Base-by-base conservation (phyloP, 192 early-diverging fungal species). In the Mortierella alpina region DNA sequence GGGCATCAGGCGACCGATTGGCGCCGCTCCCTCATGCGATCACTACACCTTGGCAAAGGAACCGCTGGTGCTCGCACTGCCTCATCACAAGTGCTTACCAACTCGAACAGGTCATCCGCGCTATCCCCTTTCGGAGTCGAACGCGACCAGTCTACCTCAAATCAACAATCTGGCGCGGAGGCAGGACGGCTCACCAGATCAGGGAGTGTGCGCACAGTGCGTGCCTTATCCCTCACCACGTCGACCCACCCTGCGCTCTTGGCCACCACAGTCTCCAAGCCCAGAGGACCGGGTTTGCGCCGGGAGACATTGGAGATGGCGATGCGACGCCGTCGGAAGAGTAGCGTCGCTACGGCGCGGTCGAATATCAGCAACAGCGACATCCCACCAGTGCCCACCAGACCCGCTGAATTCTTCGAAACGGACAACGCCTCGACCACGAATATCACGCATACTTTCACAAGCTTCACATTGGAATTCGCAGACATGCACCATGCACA, bases 271-370 rank as follows among this genome's bases (percentile, higher is more conserved):
- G 52, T 72, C 4, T 14, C 77, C 40, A 68, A 68, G 41, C 66
- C 60, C 10, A 55, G 64, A 23, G n/a, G 31, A 5, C 65, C 65
- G 8, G 70, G 64, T 17, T 39, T 72, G 14, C 69, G 77, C 8
- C 77, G 77, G 1, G 77, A 80, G 55, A 80, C 77, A 7, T 44
- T 80, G 2, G 77, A 80, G 51, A 80, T 80, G 77, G 77, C 77
- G 0, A 80, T 80, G 70, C 69, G 69, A 23, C 65, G 70, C 44
- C 70, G 70, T n/a, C 64, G 77, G 6, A 59, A 65, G 54, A 66
- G 64, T 18, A 80, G 77, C 59, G 66, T 45, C 7, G 77, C 70
- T 31, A 31, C 31, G 31, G 31, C 31, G 4, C 64, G 77, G 0
- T 80, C 77, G 18, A 67, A 57, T 14, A 63, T 68, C 60, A 50